A percentile compares a stretch with the other conserved stretches of the same genome.
Conservation (phyloP, 1,284 basidiomycete species). For the Exsudoporus floridanus region DNA sequence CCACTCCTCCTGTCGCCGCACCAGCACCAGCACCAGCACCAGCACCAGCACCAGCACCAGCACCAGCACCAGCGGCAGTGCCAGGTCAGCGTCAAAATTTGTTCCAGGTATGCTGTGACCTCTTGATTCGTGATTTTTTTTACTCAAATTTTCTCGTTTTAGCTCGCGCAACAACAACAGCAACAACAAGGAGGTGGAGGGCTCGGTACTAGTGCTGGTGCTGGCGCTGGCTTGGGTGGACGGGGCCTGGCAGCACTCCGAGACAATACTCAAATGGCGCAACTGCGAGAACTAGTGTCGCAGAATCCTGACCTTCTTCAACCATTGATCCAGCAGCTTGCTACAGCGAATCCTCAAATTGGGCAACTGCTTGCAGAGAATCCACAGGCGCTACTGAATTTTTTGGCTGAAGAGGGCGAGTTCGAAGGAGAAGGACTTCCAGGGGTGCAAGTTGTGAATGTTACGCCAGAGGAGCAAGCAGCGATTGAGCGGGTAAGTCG, state of each 20-base stretch:
- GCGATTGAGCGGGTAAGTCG: constrained; percentile 81
- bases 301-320: constrained; percentile 81
- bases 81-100: constrained; percentile 61
- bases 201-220: constrained; percentile 32
- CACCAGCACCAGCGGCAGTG: constrained; percentile 31
- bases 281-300: constrained; percentile 67
- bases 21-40: too few species aligned
- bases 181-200: constrained; percentile 51
- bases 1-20: constrained; percentile 38
- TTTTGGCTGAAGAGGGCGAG: constrained; percentile 53
- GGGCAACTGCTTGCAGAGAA: constrained; percentile 66
- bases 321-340: constrained; percentile 81
- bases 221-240: constrained; percentile 23
- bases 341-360: constrained; percentile 69
- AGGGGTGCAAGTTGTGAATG: constrained; percentile 62
- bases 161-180: constrained; percentile 73
- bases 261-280: constrained; percentile 62
- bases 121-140: not conserved
- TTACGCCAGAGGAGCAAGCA: constrained; percentile 82
- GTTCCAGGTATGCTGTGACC: constrained; percentile 57
- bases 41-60: too few species aligned
- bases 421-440: constrained; percentile 17
- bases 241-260: constrained; percentile 56
- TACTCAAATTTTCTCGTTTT: constrained; percentile 2
- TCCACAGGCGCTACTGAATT: constrained; percentile 67